Conservation (phyloP, 2,329 filamentous ascomycete species). For the Raffaelea arxii region DNA sequence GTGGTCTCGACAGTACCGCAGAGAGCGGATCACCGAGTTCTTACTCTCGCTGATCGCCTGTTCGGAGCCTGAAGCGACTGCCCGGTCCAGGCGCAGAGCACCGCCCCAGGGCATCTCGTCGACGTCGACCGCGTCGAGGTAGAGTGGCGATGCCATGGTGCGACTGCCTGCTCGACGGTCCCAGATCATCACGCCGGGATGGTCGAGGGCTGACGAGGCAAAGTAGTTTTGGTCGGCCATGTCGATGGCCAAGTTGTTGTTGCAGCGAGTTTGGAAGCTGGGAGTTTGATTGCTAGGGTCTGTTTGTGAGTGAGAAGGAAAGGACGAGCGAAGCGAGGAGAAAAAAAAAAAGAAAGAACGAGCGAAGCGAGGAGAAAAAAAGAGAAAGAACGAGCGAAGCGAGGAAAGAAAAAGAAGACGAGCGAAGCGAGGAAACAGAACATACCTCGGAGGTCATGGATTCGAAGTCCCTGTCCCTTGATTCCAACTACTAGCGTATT, state of each 20-base stretch:
- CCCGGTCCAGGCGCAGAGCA: slow-evolving; percentile 46
- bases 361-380: too few species aligned
- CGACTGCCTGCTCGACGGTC: slow-evolving; percentile 57
- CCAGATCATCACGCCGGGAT: slow-evolving; percentile 68
- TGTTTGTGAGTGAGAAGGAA: slow-evolving; percentile 13
- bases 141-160: slow-evolving; percentile 41
- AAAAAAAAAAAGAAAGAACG: too few species aligned
- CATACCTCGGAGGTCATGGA: slow-evolving; percentile 70
- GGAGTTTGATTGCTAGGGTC: slow-evolving; percentile 19
- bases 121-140: slow-evolving; percentile 48
- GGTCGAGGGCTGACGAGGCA: slow-evolving; percentile 66
- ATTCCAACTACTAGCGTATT: slow-evolving; percentile 68
- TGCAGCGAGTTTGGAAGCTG: slow-evolving; percentile 56
- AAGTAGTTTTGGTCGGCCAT: slow-evolving; percentile 77
- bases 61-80: slow-evolving; percentile 45
- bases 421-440: not conserved
- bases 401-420: not conserved
- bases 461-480: slow-evolving; percentile 62
- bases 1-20: slow-evolving; percentile 54
- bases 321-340: not conserved
- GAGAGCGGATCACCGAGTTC: slow-evolving; percentile 50
- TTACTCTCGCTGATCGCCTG: slow-evolving; percentile 42
- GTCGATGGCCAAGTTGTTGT: slow-evolving; percentile 68
- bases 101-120: slow-evolving; percentile 55
- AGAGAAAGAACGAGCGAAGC: not conserved